Evolutionary conservation across 23 red algal genomes (phyloP).

Genomic region (Chondrus crispus): DNA sequence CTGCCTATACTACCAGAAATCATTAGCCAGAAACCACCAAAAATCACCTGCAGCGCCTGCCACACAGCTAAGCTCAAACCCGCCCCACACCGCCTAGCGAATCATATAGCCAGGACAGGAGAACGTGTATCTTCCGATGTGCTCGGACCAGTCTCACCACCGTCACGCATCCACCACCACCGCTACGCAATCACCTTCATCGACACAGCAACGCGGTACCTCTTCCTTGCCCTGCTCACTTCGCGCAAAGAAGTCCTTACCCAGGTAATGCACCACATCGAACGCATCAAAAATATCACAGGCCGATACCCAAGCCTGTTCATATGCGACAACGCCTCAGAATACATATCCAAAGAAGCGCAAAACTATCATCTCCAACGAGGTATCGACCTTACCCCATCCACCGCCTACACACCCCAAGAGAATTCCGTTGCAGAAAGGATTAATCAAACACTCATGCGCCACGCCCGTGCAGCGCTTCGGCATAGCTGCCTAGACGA

Average conservation of each 20-base stretch:
- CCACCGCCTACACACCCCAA: not conserved
- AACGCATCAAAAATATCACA: not conserved
- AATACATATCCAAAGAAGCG: not conserved
- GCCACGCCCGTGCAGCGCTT: not conserved
- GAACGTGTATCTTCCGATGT: not conserved
- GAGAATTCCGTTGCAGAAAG: not conserved
- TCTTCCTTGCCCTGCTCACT: not conserved
- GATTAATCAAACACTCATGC: not conserved
- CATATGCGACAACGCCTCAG: slow-evolving; percentile 5
- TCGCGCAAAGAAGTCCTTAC: not conserved
- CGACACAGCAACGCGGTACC: not conserved
- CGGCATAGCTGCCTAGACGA: not conserved
- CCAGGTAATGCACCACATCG: not conserved
- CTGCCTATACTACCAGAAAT: not conserved
- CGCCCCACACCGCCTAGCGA: too few species aligned
- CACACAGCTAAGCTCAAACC: too few species aligned
- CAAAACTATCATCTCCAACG: not conserved
- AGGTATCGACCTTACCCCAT: not conserved
- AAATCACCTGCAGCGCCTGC: not conserved
- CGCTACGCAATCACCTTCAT: not conserved
- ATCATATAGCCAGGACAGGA: not conserved
- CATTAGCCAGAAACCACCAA: not conserved
- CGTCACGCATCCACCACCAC: not conserved
- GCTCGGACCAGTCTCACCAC: not conserved
- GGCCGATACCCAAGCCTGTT: not conserved